Conservation (phyloP, 1,139 yeast genomes). For the Debaryomyces sp. region DNA sequence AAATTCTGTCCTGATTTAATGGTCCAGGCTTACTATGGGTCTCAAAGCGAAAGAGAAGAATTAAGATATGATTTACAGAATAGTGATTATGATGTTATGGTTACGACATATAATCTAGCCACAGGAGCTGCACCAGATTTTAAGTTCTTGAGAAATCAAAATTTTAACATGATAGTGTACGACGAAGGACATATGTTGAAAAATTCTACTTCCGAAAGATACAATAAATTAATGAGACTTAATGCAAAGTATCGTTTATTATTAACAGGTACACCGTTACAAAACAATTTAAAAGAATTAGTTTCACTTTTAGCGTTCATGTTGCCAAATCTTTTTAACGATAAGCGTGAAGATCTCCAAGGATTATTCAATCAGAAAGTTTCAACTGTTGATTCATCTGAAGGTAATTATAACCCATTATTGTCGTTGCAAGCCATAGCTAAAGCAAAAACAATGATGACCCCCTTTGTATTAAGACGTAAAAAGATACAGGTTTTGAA, state of each 20-base stretch:
- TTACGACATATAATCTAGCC: slow-evolving; percentile 91
- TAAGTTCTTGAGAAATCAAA: slow-evolving; percentile 69
- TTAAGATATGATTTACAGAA: slow-evolving; percentile 69
- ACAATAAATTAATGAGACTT: slow-evolving; percentile 79
- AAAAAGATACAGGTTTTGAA: slow-evolving; percentile 88
- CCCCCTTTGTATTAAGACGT: slow-evolving; percentile 92
- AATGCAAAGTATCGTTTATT: slow-evolving; percentile 79
- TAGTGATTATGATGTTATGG: slow-evolving; percentile 82
- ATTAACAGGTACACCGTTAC: slow-evolving; percentile 96
- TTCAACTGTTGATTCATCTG: slow-evolving; percentile 50
- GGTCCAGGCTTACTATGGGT: slow-evolving; percentile 93
- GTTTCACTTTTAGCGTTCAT: slow-evolving; percentile 90
- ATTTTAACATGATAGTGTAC: slow-evolving; percentile 86
- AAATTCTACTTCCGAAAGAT: slow-evolving; percentile 86
- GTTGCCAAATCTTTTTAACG: slow-evolving; percentile 79
- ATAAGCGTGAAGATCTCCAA: slow-evolving; percentile 79
- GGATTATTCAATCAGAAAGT: slow-evolving; percentile 85
- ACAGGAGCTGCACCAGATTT: slow-evolving; percentile 84
- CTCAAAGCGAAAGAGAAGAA: slow-evolving; percentile 81
- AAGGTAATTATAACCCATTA: slow-evolving; percentile 69
- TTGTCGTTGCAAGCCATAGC: slow-evolving; percentile 88
- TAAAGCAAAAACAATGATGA: slow-evolving; percentile 97
- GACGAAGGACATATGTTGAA: slow-evolving; percentile 98
- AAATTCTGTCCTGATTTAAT: slow-evolving; percentile 81
- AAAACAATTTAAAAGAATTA: slow-evolving; percentile 85